Evolutionary conservation across 208 protist species (phyloP).

Genomic region (Trypanosoma lewisi): DNA sequence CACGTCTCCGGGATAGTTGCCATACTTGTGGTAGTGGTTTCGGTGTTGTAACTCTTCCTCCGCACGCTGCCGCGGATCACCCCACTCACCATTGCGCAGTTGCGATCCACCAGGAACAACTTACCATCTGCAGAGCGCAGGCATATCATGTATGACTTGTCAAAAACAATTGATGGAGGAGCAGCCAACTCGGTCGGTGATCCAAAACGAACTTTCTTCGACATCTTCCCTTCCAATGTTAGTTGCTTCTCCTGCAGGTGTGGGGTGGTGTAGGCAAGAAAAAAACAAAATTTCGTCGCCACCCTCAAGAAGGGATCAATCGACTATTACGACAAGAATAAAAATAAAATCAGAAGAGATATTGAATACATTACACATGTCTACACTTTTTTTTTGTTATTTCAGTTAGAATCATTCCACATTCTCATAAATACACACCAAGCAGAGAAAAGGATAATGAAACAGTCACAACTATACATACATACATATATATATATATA

Average conservation of each 20-base stretch:
- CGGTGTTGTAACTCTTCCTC: conserved; percentile 1
- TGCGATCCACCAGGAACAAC: conserved; percentile 62
- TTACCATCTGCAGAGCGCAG: conserved; percentile 59
- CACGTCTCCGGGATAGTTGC: not conserved
- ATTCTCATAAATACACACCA: not conserved
- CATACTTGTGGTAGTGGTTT: not conserved
- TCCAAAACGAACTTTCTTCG: not conserved
- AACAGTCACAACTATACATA: too few species aligned
- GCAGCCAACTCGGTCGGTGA: conserved; percentile 9
- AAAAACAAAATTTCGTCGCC: not conserved
- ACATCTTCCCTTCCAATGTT: conserved; percentile 4
- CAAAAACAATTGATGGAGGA: conserved; percentile 25
- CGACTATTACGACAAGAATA: too few species aligned
- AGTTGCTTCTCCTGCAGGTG: not conserved
- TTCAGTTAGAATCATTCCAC: too few species aligned
- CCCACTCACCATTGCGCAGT: conserved; percentile 64
- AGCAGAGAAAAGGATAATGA: too few species aligned
- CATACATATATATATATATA: conserved; percentile 13
- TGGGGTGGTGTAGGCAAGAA: not conserved
- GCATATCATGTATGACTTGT: conserved; percentile 49
- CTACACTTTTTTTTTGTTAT: too few species aligned
- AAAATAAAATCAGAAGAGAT: too few species aligned
- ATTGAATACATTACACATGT: too few species aligned
- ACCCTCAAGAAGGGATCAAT: too few species aligned
- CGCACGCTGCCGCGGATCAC: conserved; percentile 24